These are phyloP conservation scores for Volutella citrinella DNA, from an alignment of 2,329 filamentous ascomycete species.

Conservation along the genomic window DNA sequence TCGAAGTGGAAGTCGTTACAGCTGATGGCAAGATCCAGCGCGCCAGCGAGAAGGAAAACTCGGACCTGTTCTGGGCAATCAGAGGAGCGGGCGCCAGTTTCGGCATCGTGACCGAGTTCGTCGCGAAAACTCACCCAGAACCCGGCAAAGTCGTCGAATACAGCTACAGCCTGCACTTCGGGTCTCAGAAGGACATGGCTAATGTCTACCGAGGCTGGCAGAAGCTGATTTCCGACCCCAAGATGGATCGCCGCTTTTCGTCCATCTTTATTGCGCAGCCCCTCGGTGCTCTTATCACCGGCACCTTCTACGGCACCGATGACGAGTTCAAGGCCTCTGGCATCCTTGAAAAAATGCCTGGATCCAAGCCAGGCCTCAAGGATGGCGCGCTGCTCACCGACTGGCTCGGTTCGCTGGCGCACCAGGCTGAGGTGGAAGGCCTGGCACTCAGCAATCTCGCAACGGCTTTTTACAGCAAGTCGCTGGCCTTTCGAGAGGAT, in stretches of 20 bases:
- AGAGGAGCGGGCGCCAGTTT: conserved; percentile 56
- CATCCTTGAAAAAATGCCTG: conserved; percentile 46
- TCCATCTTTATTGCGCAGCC: conserved; percentile 54
- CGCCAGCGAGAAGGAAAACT: conserved; percentile 45
- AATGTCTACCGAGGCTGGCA: conserved; percentile 57
- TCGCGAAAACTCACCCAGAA: conserved; percentile 53
- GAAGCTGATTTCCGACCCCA: conserved; percentile 48
- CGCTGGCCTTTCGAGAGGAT: conserved; percentile 49
- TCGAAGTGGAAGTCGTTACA: conserved; percentile 47
- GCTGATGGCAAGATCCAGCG: conserved; percentile 50
- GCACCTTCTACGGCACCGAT: conserved; percentile 59
- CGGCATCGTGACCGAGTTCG: conserved; percentile 56
- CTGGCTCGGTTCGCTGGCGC: conserved; percentile 59
- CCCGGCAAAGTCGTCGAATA: conserved; percentile 57
- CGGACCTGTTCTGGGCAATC: conserved; percentile 55
- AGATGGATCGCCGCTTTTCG: conserved; percentile 56
- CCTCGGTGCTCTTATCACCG: conserved; percentile 53
- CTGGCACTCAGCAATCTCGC: conserved; percentile 46
- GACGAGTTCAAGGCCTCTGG: conserved; percentile 52
- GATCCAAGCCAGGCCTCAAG: conserved; percentile 24
- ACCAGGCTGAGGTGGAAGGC: conserved; percentile 47
- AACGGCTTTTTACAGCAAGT: conserved; percentile 55
- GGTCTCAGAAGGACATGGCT: conserved; percentile 45
- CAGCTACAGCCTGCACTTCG: conserved; percentile 51
- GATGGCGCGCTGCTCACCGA: conserved; percentile 51